Evolutionary conservation across 2,329 filamentous ascomycete genomes (phyloP), one percentile per base, ranked within the genome.

Genomic region (Colletotrichum sp.): DNA sequence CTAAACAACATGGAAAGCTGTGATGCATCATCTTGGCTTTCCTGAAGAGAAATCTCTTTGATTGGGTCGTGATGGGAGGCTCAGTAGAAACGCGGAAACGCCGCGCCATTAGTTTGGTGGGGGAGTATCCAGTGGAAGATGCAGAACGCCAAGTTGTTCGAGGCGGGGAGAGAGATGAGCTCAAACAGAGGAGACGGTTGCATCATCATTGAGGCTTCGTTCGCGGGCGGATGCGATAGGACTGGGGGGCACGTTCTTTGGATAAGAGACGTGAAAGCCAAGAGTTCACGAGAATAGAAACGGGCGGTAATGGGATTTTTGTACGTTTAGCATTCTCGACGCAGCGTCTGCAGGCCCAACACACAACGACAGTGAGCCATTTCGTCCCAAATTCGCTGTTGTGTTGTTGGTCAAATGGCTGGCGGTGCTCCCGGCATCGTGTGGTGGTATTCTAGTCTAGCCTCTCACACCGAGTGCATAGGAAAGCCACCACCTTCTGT

Each of bases 211-310:
- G 34, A 69, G 51, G 47, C 66, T 64, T 69, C 29, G 57, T 57
- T 72, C 29, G 70, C 29, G 29, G 29, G 29, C 29, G 29, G 29
- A 31, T 31, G 29, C 34, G 29, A 58, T 21, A 29, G 16, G 36
- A 70, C n/a, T 51, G 24, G 29, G 29, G 70, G 31, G 18, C 57
- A 27, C 62, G 18, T 24, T 33, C 43, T 55, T 62, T 38, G n/a
- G 31, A 64, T 24, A 58, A 18, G 61, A 47, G 58, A 47, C 27
- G 12, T 24, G 24, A 61, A 66, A 64, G 47, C 68, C 62, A 71
- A 66, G 57, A 71, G 6, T 47, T 33, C 27, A 71, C 71, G 38
- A 71, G 54, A 57, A 73, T 71, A 71, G 71, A 55, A 71, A 66
- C 43, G 16, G 59, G 55, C 62, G 55, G 71, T 43, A 9, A 29